Evolutionary conservation across 2,329 filamentous ascomycete species (phyloP).

Genomic region (Sporothrix protearum): DNA sequence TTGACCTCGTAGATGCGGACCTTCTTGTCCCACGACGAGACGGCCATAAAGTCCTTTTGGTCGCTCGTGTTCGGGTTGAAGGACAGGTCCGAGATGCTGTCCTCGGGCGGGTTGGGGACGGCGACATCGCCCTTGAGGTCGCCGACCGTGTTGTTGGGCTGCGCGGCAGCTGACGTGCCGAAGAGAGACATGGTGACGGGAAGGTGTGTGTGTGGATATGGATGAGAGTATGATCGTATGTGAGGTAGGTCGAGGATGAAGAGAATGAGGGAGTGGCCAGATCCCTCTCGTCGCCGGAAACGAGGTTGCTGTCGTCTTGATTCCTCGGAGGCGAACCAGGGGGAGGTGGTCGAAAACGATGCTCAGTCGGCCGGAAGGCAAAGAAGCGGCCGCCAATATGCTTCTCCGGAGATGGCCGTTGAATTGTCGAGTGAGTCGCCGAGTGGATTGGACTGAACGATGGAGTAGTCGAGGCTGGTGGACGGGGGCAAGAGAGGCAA

Average conservation of each 20-base stretch:
- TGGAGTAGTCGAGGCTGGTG: background rate
- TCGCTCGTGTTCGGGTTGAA: conserved; percentile 56
- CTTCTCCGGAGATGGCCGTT: background rate
- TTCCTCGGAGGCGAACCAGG: background rate
- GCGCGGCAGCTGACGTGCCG: conserved; percentile 44
- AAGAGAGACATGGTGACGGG: conserved; percentile 58
- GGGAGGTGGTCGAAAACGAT: too few species aligned
- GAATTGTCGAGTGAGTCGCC: background rate
- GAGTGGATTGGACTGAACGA: background rate
- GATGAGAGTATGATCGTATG: background rate
- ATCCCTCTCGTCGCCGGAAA: background rate
- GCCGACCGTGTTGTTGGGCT: conserved; percentile 70
- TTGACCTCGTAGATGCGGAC: conserved; percentile 94
- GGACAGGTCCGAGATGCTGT: conserved; percentile 81
- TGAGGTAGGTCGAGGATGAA: background rate
- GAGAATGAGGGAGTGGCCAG: background rate
- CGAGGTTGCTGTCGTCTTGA: background rate
- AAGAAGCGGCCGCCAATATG: background rate
- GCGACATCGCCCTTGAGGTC: conserved; percentile 88
- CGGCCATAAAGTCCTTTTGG: conserved; percentile 74
- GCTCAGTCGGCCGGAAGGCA: background rate
- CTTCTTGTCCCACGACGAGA: conserved; percentile 96
- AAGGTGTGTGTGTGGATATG: background rate
- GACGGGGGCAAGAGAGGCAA: conserved; percentile 7
- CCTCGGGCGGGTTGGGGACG: conserved; percentile 73